Conservation (phyloP, 495 filamentous ascomycete species). For the Neurospora sp. region DNA sequence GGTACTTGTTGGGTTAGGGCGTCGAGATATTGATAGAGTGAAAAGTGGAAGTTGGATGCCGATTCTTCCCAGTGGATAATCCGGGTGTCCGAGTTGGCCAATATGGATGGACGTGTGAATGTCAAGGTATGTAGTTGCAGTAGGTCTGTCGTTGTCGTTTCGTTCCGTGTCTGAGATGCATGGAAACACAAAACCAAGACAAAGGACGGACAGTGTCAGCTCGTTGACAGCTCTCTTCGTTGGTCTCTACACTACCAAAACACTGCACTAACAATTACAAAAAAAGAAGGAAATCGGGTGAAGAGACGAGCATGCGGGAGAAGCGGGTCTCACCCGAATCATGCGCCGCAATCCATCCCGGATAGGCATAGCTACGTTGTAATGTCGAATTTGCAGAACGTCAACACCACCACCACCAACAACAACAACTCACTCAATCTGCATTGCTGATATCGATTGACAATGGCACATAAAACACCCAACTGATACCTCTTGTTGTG, state of each 20-base stretch:
- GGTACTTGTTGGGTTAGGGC: background rate
- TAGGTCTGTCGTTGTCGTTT: background rate
- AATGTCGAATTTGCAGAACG: background rate
- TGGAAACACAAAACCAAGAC: constrained; percentile 26
- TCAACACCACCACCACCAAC: background rate
- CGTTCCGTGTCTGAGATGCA: constrained; percentile 19
- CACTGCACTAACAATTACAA: background rate
- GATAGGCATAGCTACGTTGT: background rate
- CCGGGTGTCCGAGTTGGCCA: constrained; percentile 21
- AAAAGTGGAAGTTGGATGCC: background rate
- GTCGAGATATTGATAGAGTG: background rate
- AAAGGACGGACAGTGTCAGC: constrained; percentile 9
- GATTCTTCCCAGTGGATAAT: background rate
- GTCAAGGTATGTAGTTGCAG: background rate
- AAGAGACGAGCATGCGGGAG: constrained; percentile 21
- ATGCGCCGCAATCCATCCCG: constrained; percentile 1
- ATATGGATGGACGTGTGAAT: constrained; percentile 1
- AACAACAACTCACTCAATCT: background rate
- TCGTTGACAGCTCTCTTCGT: background rate
- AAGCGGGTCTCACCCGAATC: constrained; percentile 19
- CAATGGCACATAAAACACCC: background rate
- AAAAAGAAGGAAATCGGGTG: constrained; percentile 14
- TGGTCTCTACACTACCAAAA: background rate
- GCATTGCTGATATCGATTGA: background rate
- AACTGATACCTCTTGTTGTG: background rate